phyloP scores from a whole-genome alignment of 768 basidiomycete genomes.

The Tricholoma bakamatsutake region DNA sequence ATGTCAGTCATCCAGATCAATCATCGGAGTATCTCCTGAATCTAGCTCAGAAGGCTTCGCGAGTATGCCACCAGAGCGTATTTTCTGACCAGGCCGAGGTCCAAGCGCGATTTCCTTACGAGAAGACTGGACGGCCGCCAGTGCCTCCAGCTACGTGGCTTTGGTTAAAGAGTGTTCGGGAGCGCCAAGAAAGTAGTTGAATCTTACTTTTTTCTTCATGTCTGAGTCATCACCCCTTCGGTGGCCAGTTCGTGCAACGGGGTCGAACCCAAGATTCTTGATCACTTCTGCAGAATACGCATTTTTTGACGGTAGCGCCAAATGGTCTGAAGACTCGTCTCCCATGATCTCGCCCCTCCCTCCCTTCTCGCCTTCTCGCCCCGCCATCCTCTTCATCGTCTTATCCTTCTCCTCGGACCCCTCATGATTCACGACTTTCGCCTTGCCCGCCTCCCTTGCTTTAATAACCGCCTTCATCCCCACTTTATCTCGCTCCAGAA shows the following conservation, averaged over 20 bases:
- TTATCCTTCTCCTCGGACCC: constrained; percentile 13
- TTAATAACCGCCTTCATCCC: constrained; percentile 61
- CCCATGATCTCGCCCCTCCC: constrained; percentile 14
- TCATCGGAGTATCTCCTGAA: constrained; percentile 22
- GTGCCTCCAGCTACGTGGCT: constrained; percentile 42
- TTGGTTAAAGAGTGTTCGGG: background rate
- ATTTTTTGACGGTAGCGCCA: constrained; percentile 26
- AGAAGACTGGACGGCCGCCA: constrained; percentile 47
- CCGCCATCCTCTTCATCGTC: constrained; percentile 11
- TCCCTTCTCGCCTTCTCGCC: constrained; percentile 14
- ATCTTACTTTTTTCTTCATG: constrained; percentile 54
- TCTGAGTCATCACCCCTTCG: constrained; percentile 29
- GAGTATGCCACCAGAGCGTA: constrained; percentile 45
- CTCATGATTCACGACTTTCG: constrained; percentile 14
- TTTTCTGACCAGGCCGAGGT: constrained; percentile 55
- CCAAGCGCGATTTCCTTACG: constrained; percentile 53
- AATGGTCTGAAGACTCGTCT: constrained; percentile 8
- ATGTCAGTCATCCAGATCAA: constrained; percentile 38
- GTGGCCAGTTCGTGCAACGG: constrained; percentile 50
- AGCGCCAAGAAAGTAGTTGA: background rate
- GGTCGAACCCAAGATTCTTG: constrained; percentile 76
- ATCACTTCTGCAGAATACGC: constrained; percentile 65
- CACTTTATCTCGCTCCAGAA: constrained; percentile 61
- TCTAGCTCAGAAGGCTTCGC: background rate
- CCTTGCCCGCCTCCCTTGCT: constrained; percentile 41